Evolutionary conservation across 495 filamentous ascomycete genomes (phyloP), one percentile per base, ranked within the genome.

Genomic region (Xylaria telfairii): DNA sequence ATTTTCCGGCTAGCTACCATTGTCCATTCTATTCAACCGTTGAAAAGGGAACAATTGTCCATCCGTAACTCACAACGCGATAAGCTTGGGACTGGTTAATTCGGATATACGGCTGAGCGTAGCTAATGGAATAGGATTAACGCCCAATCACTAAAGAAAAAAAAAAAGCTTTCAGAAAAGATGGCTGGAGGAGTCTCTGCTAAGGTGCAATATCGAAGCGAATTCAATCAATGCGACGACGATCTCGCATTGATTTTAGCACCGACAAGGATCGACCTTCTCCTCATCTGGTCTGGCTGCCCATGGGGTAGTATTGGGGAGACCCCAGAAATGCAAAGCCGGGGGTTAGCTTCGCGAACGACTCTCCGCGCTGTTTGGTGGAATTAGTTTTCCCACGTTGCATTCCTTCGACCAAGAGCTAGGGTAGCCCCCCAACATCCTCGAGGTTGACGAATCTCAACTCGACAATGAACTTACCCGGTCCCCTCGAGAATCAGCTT

Each of bases 301-400:
- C 56, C 56, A 61, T 69, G 56, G 67, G 67, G 67, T 69, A 47
- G 44, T 19, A 41, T 62, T 19, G 37, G 46, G 28, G 30, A 12
- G 19, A 7, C 34, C 67, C 67, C 41, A 30, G 65, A 61, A 17
- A 61, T 51, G 56, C 42, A 49, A 49, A 56, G 49, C 59, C 42
- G 46, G 59, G 59, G 68, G 68, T 57, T 46, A 41, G 54, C 39
- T 34, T 60, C 41, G 53, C 21, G 3, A 24, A 19, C 19, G 28
- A 34, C 17, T 30, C 34, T 57, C 7, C 26, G 13, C 26, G 70
- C 72, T 78, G 71, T 64, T 75, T 78, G 74, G 76, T 78, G 76
- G 76, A 74, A 73, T 72, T 72, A 74, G 73, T 64, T 73, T 53
- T 44, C 41, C 24, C 6, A 21, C 8, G 19, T 7, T 24, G 44